These are phyloP conservation scores for Exophiala sideris DNA, from an alignment of 2,329 filamentous ascomycete species.

Conservation along the genomic window DNA sequence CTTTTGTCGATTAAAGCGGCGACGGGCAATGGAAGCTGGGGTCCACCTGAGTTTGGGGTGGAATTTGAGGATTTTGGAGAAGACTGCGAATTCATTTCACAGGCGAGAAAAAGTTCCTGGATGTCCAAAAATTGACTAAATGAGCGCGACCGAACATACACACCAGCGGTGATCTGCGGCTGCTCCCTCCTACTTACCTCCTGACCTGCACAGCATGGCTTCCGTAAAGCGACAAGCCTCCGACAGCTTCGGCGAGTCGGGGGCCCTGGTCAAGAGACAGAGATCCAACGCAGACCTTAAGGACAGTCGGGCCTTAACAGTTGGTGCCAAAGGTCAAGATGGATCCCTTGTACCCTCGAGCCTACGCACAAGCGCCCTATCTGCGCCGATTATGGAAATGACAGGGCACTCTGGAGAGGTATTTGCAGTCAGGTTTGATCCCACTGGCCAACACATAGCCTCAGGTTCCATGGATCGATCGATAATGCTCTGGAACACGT, in stretches of 20 bases:
- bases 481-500: conserved; percentile 90
- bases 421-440: conserved; percentile 86
- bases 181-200: not conserved
- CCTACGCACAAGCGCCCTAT: conserved; percentile 74
- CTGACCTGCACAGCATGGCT: conserved; percentile 59
- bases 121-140: not conserved
- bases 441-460: conserved; percentile 81
- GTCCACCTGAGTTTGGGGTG: not conserved
- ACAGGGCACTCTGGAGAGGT: conserved; percentile 77
- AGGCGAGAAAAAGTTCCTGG: not conserved
- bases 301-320: conserved; percentile 55
- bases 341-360: conserved; percentile 65
- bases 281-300: conserved; percentile 63
- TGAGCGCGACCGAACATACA: too few relatives aligned
- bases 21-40: not conserved
- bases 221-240: conserved; percentile 89
- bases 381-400: conserved; percentile 92
- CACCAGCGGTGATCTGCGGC: too few relatives aligned
- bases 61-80: not conserved
- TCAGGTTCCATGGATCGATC: conserved; percentile 93
- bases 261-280: conserved; percentile 85
- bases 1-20: not conserved
- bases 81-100: not conserved
- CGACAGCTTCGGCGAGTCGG: conserved; percentile 72
- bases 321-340: conserved; percentile 51